These are phyloP conservation scores for Hirsutella thompsonii DNA, from an alignment of 2,329 filamentous ascomycete species.

Conservation along the genomic window DNA sequence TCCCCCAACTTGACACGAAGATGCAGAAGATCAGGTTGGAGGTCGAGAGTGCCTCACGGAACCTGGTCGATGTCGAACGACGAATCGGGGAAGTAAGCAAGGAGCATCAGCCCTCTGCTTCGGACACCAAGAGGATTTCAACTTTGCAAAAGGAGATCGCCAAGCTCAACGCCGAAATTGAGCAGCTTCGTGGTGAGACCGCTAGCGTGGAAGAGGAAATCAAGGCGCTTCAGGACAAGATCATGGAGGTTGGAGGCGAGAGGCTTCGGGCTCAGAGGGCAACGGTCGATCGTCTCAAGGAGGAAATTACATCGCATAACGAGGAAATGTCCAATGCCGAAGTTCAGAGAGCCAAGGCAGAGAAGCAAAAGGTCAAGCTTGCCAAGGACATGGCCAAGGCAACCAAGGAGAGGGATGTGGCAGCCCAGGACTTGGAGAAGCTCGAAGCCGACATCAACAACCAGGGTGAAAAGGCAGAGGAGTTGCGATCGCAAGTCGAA, in stretches of 20 bases:
- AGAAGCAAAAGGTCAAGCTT: conserved; percentile 82
- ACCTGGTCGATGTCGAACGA: conserved; percentile 71
- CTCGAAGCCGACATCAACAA: conserved; percentile 67
- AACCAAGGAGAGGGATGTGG: conserved; percentile 61
- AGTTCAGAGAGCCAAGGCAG: conserved; percentile 79
- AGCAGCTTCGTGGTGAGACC: conserved; percentile 72
- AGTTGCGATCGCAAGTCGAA: conserved; percentile 60
- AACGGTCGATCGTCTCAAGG: conserved; percentile 80
- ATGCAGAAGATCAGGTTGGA: conserved; percentile 87
- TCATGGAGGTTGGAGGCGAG: conserved; percentile 96
- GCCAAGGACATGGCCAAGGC: conserved; percentile 73
- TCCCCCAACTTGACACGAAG: conserved; percentile 76
- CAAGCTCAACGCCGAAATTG: conserved; percentile 63
- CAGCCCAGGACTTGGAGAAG: conserved; percentile 60
- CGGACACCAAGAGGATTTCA: conserved; percentile 62
- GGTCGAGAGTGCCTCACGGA: conserved; percentile 73
- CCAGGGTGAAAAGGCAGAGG: conserved; percentile 64
- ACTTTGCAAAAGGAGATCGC: conserved; percentile 67
- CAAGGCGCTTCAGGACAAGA: conserved; percentile 84
- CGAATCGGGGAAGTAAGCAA: conserved; percentile 74
- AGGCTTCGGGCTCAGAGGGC: conserved; percentile 81
- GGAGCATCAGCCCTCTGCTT: conserved; percentile 69
- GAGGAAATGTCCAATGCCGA: conserved; percentile 81
- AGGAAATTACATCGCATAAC: conserved; percentile 66
- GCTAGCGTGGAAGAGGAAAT: conserved; percentile 86